A percentile compares a stretch with the other conserved stretches of the same genome.
phyloP scores from a whole-genome alignment of 2,329 filamentous ascomycete genomes.

The Aspergillus intermedius region DNA sequence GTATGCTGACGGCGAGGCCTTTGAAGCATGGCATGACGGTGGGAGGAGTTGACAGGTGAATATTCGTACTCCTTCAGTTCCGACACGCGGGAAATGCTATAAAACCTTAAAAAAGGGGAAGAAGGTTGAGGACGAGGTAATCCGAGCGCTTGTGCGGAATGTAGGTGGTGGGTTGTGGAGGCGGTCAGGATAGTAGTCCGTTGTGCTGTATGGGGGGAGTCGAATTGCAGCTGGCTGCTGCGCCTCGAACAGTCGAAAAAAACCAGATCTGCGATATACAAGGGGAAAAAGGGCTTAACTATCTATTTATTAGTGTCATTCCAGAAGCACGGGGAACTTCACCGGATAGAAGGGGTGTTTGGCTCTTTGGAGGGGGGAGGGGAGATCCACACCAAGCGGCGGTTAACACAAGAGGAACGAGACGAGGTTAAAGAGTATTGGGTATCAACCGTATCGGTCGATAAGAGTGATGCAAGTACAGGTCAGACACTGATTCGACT shows the following conservation, averaged over 20 bases:
- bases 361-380: background rate
- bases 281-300: background rate
- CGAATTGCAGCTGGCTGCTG: background rate
- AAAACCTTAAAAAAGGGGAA: background rate
- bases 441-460: background rate
- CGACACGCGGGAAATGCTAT: background rate
- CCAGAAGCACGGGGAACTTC: background rate
- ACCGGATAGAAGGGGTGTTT: background rate
- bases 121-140: slow-evolving; percentile 1
- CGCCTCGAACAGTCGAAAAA: background rate
- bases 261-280: background rate
- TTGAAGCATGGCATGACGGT: slow-evolving; percentile 87
- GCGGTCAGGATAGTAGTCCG: slow-evolving; percentile 17
- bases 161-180: slow-evolving; percentile 19
- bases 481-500: background rate
- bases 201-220: background rate
- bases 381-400: slow-evolving; percentile 2
- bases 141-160: slow-evolving; percentile 4
- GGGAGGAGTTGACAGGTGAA: background rate
- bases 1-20: slow-evolving; percentile 96
- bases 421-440: background rate
- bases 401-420: background rate
- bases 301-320: background rate
- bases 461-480: background rate
- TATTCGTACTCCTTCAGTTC: background rate